Base-by-base conservation (phyloP, 257 asterid species). In the Fraxinus anomala region DNA sequence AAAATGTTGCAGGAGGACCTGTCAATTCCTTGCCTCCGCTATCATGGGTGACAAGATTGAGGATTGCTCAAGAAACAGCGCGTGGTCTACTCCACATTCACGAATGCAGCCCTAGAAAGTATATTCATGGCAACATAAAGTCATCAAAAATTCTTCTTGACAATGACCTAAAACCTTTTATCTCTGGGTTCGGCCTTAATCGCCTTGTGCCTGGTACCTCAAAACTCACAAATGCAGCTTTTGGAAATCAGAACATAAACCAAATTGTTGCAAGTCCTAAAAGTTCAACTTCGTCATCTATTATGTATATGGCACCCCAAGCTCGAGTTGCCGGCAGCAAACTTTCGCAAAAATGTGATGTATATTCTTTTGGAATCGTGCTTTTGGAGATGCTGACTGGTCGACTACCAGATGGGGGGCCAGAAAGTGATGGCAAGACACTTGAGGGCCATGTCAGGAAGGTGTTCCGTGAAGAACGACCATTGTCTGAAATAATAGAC, bases 71-170 rank as follows among this genome's bases (percentile, higher is more conserved):
- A 85, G 98, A 90, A 76, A 76, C 89, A 0, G 98, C 97, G 7
- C 80, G 89, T 40, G 92, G 89, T 63, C 83, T 96, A 1, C 70
- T 77, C 80, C 92, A 93, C 90, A 96, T 96, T 49, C 99, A 96
- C 10, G 99, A 96, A 66, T 90, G 94, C 91, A 86, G 89, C 84
- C 96, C 96, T 6, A 84, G 83, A 77, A 93, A 92, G 72, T 85
- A 88, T 68, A 75, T 88, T 82, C 98, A 96, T 11, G 98, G 99
- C 40, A 89, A 82, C 86, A 84, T 96, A 49, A 96, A 86, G 77
- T 87, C 99, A 3, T 92, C 98, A 0, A 93, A 96, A 74, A 79
- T 96, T 88, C 94, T 96, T 76, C 96, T 96, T 1, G 94, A 93
- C 44, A 92, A 90, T 56, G 91, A 91, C 80, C 88, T 96, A 14